Conservation (phyloP, 176 grass and related monocot genomes). For the Carex littledalei region DNA sequence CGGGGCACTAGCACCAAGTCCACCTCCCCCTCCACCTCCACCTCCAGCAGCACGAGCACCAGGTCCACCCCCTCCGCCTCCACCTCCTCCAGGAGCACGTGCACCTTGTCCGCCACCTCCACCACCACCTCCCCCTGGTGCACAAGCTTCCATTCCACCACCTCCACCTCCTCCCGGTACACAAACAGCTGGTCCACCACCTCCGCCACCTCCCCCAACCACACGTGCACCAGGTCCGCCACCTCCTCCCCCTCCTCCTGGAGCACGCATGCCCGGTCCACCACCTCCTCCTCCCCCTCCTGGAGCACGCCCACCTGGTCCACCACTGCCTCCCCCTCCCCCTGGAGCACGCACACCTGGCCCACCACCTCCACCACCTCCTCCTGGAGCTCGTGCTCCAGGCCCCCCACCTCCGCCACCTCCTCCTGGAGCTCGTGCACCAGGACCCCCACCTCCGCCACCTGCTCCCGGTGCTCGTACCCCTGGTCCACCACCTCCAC, state of each 20-base stretch:
- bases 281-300: conserved; percentile 51
- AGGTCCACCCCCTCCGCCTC: not conserved
- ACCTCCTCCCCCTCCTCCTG: conserved; percentile 30
- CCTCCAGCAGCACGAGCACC: not conserved
- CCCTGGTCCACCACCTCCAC: conserved; percentile 53
- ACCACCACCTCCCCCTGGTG: not conserved
- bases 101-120: conserved; percentile 50
- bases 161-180: conserved; percentile 4
- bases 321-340: conserved; percentile 58
- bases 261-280: conserved; percentile 47
- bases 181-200: conserved; percentile 38
- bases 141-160: not conserved
- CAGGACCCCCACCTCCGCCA: conserved; percentile 44
- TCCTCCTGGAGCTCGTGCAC: conserved; percentile 38
- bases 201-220: conserved; percentile 29
- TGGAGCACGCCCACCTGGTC: conserved; percentile 35
- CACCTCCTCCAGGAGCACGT: conserved; percentile 11
- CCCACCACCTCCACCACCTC: conserved; percentile 24
- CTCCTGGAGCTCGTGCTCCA: not conserved
- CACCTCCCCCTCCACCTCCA: conserved; percentile 32
- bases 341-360: not conserved
- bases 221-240: not conserved
- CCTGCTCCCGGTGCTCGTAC: conserved; percentile 25
- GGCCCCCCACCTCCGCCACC: conserved; percentile 11
- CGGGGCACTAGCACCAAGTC: not conserved